Percentiles rank a stretch among this genome's conserved stretches.
These are phyloP conservation scores for Marasmius tenuissimus DNA, from an alignment of 1,284 basidiomycete genomes.

Conservation along the genomic window DNA sequence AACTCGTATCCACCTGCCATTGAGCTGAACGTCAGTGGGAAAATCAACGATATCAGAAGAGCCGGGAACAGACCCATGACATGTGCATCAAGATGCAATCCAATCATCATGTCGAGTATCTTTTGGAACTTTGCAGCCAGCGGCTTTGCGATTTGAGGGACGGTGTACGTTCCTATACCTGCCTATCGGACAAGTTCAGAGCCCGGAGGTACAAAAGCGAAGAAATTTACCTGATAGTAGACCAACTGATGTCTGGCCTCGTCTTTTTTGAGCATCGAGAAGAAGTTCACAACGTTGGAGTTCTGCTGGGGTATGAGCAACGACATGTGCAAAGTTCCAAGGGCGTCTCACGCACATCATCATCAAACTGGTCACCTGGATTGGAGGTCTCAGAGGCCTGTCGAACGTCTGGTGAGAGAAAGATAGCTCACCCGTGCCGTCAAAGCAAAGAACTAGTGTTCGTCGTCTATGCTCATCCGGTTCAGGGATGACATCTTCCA, in stretches of 20 bases:
- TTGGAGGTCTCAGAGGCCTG: background rate
- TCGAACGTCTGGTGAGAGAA: background rate
- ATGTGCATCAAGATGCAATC: conserved; percentile 47
- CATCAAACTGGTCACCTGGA: conserved; percentile 33
- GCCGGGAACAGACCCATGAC: conserved; percentile 39
- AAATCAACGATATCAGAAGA: background rate
- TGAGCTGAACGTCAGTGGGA: background rate
- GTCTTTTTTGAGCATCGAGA: conserved; percentile 43
- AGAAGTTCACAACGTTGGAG: conserved; percentile 41
- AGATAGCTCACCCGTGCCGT: conserved; percentile 42
- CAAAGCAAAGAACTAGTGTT: conserved; percentile 51
- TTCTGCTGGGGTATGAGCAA: conserved; percentile 26
- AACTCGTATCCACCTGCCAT: conserved; percentile 57
- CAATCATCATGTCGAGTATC: conserved; percentile 12
- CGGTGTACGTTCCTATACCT: conserved; percentile 53
- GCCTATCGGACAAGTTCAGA: conserved; percentile 29
- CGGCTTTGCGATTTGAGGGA: conserved; percentile 40
- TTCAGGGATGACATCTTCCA: conserved; percentile 7
- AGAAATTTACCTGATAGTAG: conserved; percentile 41
- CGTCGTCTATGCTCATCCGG: conserved; percentile 16
- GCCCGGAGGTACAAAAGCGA: background rate
- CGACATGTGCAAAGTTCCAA: background rate
- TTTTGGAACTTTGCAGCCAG: conserved; percentile 36
- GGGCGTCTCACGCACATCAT: conserved; percentile 25
- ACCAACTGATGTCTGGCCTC: conserved; percentile 40